Evolutionary conservation across 768 basidiomycete genomes (phyloP).

Genomic region (Mycena chlorophos): DNA sequence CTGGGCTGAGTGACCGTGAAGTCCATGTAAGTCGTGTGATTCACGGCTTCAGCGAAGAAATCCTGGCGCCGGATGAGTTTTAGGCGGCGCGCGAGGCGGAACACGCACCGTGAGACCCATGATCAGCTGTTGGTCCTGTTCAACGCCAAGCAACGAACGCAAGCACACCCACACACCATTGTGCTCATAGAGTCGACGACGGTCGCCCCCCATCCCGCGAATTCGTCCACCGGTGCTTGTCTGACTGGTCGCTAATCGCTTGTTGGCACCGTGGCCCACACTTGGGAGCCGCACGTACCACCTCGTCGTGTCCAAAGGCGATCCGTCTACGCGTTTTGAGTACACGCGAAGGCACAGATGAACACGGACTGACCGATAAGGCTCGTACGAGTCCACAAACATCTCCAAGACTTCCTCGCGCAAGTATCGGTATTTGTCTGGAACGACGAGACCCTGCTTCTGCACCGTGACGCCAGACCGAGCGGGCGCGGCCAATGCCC

Average conservation of each 20-base stretch:
- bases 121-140: no score
- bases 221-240: constrained; percentile 1
- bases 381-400: constrained; percentile 43
- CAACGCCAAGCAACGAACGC: no score
- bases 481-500: constrained; percentile 13
- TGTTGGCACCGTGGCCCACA: neutral
- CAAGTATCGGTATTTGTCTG: constrained; percentile 34
- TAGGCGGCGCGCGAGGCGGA: neutral
- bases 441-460: constrained; percentile 36
- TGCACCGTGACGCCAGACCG: constrained; percentile 35
- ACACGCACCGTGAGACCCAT: constrained; percentile 39
- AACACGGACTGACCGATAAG: constrained; percentile 40
- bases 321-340: constrained; percentile 31
- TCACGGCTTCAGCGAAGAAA: constrained; percentile 44
- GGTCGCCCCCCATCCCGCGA: constrained; percentile 13
- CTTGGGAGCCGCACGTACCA: constrained; percentile 13
- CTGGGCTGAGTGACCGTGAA: constrained; percentile 40
- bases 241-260: neutral
- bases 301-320: constrained; percentile 53
- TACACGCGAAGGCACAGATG: neutral
- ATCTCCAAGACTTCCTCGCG: constrained; percentile 39
- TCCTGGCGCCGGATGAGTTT: constrained; percentile 27
- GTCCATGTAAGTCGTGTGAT: constrained; percentile 41
- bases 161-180: constrained; percentile 35
- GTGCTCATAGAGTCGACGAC: constrained; percentile 49